Evolutionary conservation across 2,329 filamentous ascomycete species (phyloP).

Genomic region (Fusarium sp.): DNA sequence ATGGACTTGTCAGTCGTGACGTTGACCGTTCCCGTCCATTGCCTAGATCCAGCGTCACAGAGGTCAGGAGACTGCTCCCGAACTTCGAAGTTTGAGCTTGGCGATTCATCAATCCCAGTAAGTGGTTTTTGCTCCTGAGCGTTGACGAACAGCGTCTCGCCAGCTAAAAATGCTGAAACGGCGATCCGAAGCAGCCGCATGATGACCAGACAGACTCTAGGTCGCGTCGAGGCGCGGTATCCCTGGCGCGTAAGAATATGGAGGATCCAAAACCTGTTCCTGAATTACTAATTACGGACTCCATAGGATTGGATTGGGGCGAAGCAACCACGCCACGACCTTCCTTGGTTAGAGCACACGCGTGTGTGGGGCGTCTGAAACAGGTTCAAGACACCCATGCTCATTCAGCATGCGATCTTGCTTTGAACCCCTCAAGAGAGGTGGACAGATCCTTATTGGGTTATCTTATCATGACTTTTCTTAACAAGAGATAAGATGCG

Average conservation of each 20-base stretch:
- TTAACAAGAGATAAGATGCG: background rate
- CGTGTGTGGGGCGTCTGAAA: background rate
- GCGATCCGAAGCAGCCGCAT: background rate
- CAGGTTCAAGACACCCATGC: background rate
- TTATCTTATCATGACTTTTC: background rate
- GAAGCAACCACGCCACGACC: background rate
- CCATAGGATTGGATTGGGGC: background rate
- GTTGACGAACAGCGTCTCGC: background rate
- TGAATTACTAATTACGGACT: background rate
- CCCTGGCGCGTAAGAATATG: background rate
- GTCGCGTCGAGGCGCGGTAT: background rate
- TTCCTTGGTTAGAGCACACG: background rate
- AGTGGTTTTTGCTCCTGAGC: background rate
- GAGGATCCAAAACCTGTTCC: background rate
- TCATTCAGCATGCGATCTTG: background rate
- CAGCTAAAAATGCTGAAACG: background rate
- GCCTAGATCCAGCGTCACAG: background rate
- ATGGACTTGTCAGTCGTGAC: background rate
- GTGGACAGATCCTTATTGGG: background rate
- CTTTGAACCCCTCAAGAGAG: background rate
- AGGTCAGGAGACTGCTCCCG: background rate
- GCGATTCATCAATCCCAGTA: background rate
- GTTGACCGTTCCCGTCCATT: background rate
- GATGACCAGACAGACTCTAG: background rate
- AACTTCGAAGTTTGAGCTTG: background rate